Conservation (phyloP, 129 eudicot genomes). For the Artemisia argyi region DNA sequence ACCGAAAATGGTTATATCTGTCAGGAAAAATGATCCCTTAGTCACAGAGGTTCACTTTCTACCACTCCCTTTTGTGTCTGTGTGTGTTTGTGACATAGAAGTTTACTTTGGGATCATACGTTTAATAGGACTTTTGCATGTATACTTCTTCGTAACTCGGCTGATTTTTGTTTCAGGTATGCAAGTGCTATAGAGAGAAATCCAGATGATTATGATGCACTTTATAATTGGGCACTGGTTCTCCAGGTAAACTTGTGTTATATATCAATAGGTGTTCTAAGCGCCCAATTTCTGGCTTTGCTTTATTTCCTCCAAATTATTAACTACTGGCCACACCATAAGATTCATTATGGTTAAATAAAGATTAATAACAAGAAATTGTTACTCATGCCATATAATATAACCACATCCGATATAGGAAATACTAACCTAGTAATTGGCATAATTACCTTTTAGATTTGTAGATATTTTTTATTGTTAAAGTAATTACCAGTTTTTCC, state of each 20-base stretch:
- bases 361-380: background rate
- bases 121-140: background rate
- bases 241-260: constrained; percentile 65
- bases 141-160: background rate
- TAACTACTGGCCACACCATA: background rate
- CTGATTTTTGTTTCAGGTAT: constrained; percentile 53
- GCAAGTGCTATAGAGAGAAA: constrained; percentile 90
- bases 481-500: background rate
- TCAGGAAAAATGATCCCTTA: background rate
- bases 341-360: background rate
- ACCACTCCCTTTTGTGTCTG: background rate
- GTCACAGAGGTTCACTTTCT: background rate
- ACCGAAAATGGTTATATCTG: background rate
- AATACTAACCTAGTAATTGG: background rate
- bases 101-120: background rate
- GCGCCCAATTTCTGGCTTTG: constrained; percentile 6
- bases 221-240: constrained; percentile 95
- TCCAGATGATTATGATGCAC: constrained; percentile 92
- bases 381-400: background rate
- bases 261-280: background rate
- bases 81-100: background rate
- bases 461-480: background rate
- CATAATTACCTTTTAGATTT: background rate
- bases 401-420: background rate
- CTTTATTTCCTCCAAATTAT: background rate